These are phyloP conservation scores for Pseudocercospora cruenta DNA, from an alignment of 2,329 filamentous ascomycete species.

Conservation along the genomic window DNA sequence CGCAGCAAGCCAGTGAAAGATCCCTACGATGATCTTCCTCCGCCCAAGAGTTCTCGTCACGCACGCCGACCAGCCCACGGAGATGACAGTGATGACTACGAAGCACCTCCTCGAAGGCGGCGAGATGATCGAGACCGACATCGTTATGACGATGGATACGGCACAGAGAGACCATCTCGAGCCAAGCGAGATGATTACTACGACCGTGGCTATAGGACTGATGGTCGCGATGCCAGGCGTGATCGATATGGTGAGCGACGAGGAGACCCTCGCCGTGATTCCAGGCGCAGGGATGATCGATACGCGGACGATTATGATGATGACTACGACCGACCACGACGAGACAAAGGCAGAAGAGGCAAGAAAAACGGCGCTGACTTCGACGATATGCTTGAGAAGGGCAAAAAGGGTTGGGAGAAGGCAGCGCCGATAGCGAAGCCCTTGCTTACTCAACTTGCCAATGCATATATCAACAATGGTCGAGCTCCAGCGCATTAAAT, in stretches of 20 bases:
- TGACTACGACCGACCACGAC: constrained; percentile 25
- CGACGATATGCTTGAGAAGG: constrained; percentile 33
- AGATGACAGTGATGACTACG: constrained; percentile 28
- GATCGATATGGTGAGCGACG: constrained; percentile 28
- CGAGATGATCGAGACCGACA: constrained; percentile 23
- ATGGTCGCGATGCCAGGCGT: constrained; percentile 31
- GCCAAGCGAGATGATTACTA: constrained; percentile 29
- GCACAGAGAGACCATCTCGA: constrained; percentile 33
- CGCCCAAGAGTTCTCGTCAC: constrained; percentile 18
- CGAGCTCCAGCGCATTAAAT: constrained; percentile 10
- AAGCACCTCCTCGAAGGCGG: constrained; percentile 21
- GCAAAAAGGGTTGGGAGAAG: constrained; percentile 38
- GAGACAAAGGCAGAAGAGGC: constrained; percentile 12
- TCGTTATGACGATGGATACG: constrained; percentile 36
- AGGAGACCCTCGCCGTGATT: constrained; percentile 23
- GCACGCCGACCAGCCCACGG: constrained; percentile 18
- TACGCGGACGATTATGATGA: constrained; percentile 21
- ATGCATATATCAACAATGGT: constrained; percentile 33
- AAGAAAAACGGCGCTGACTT: constrained; percentile 27
- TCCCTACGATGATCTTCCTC: constrained; percentile 25
- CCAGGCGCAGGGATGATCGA: constrained; percentile 19
- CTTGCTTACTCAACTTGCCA: constrained; percentile 33
- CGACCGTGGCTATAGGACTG: constrained; percentile 37
- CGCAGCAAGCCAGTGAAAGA: constrained; percentile 24
- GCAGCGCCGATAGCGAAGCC: constrained; percentile 39